Base-by-base conservation (phyloP, 1,139 yeast genomes). In the Pichia kudriavzevii region DNA sequence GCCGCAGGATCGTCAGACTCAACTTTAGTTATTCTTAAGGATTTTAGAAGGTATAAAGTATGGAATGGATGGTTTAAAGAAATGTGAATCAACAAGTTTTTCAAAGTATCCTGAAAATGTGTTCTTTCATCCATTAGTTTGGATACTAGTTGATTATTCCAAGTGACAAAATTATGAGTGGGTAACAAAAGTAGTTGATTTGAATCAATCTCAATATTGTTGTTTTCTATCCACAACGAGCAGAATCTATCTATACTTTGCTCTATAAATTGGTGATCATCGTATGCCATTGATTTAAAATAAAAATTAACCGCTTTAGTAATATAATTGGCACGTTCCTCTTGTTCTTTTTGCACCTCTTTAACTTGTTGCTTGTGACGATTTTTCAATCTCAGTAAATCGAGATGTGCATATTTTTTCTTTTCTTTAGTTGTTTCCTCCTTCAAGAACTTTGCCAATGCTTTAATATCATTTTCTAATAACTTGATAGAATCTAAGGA, bases 141-240 rank as follows among this genome's bases (percentile, higher is more conserved):
- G 0, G 97, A 84, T 5, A 84, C 68, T 30, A 91, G 64, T 53
- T 91, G 98, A 39, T 83, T 78, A 30, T 79, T 66, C 95, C 96
- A 87, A 0, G 85, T 73, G 4, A 84, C 65, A 38, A 85, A 70
- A 47, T 77, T 77, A 48, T 65, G 63, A 15, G 71, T 64, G 0
- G 94, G 80, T 21, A 84, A 59, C 0, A 38, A 36, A 3, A 31
- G 12, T 12, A 53, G 29, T 4, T 43, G 38, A 1, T 23, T 17
- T 13, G 31, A 39, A 20, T 49, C 41, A 4, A 53, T 26, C 5
- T 26, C 11, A 5, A 45, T 42, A 2, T 53, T 45, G 4, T 70
- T 55, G 13, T 65, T 59, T 40, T 80, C 83, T 28, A 91, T 64
- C 95, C 96, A 88, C n/a, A 88, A 56, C 0, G 93, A 81, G 53